phyloP scores from a whole-genome alignment of 176 grass and related monocot species.

The Eragrostis curvula region DNA sequence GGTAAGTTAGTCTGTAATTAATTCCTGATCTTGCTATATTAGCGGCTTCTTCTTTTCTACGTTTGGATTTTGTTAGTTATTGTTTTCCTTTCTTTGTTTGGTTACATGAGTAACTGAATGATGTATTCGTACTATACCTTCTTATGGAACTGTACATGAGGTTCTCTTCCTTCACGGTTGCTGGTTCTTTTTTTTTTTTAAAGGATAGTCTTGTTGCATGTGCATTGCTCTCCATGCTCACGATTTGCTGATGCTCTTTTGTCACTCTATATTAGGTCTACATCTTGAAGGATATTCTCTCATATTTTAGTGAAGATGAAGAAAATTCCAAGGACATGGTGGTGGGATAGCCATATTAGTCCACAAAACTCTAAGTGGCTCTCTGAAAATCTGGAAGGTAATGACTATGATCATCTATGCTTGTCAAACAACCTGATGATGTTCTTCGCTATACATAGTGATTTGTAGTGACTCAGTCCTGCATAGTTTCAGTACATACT shows the following conservation, averaged over 20 bases:
- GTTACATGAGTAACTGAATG: conserved; percentile 12
- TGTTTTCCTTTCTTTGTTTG: neutral
- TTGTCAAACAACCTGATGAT: neutral
- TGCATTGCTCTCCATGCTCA: conserved; percentile 21
- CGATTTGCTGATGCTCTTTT: conserved; percentile 29
- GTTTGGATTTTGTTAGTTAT: neutral
- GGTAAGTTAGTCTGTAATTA: conserved; percentile 11
- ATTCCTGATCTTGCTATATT: conserved; percentile 17
- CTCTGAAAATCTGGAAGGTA: conserved; percentile 81
- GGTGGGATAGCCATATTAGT: conserved; percentile 90
- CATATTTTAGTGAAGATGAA: conserved; percentile 56
- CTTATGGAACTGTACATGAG: neutral
- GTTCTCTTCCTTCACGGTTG: neutral
- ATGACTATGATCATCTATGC: conserved; percentile 17
- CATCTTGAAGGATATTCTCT: conserved; percentile 19
- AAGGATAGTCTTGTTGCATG: conserved; percentile 15
- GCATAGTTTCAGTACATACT: conserved; percentile 18
- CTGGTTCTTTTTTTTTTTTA: conserved; percentile 3
- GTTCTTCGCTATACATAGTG: neutral
- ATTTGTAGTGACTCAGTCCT: conserved; percentile 7
- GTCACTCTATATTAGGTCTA: conserved; percentile 26
- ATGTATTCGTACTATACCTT: neutral
- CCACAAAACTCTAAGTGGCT: conserved; percentile 84
- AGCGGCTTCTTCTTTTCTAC: neutral
- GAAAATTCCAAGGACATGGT: conserved; percentile 66